phyloP scores from a whole-genome alignment of 2,329 filamentous ascomycete genomes.

The Colletotrichum lupini region DNA sequence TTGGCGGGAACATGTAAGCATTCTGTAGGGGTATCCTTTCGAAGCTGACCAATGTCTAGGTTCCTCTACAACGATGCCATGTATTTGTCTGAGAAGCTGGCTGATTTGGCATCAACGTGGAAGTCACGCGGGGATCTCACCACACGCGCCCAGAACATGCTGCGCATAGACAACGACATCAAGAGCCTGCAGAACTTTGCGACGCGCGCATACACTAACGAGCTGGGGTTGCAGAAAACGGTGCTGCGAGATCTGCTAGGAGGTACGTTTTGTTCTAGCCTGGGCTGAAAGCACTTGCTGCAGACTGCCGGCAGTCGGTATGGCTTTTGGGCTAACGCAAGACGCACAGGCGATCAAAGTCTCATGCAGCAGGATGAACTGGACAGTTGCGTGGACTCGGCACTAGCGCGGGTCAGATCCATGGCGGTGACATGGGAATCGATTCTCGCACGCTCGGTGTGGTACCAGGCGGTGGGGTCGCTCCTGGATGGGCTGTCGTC shows the following conservation, averaged over 20 bases:
- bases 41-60: conserved; percentile 51
- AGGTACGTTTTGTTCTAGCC: conserved; percentile 45
- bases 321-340: conserved; percentile 12
- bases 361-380: conserved; percentile 68
- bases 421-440: conserved; percentile 67
- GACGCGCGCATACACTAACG: conserved; percentile 69
- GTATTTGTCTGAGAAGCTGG: conserved; percentile 69
- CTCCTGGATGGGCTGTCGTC: conserved; percentile 67
- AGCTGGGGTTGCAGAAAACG: conserved; percentile 70
- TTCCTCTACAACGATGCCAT: conserved; percentile 75
- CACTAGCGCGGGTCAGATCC: conserved; percentile 62
- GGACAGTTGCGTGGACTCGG: conserved; percentile 63
- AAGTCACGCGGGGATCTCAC: conserved; percentile 63
- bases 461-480: conserved; percentile 71
- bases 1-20: conserved; percentile 72
- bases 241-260: conserved; percentile 71
- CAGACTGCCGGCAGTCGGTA: not conserved
- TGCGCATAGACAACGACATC: conserved; percentile 70
- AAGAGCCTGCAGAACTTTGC: conserved; percentile 70
- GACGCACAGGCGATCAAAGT: conserved; percentile 62
- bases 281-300: conserved; percentile 1
- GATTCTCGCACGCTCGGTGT: conserved; percentile 70
- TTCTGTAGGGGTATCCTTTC: not conserved
- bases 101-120: conserved; percentile 62
- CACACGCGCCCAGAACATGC: conserved; percentile 61